Evolutionary conservation across 805 yeast species (phyloP), one percentile per base, ranked within the genome.

Genomic region (Candida parachauliodes): DNA sequence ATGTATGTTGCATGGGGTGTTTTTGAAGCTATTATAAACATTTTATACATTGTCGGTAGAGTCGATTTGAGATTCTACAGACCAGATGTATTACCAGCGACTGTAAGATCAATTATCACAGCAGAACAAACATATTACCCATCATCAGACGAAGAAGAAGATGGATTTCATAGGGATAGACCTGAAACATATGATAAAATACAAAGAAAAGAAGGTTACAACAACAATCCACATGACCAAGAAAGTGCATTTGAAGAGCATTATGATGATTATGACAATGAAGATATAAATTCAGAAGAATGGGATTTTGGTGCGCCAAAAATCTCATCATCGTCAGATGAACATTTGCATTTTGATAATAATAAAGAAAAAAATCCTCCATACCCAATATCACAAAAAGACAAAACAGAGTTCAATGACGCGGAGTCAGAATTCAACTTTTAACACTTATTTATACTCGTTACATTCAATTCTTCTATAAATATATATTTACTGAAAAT

Each of bases 21-120:
- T 4, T 62, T 81, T 33, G 93, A 84, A 62, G 62, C 70, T 0
- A 49, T 81, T 21, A 76, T 79, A 40, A 74, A 79, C 45, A 37
- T 77, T 7, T 44, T 80, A 22, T 81, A 79, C 53, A 55, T 84
- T 39, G 50, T 79, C 23, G 78, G 80, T n/a, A 73, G 94, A 56
- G 77, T 81, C 36, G 93, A 84, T 55, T 67, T 84, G 51, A 71
- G 93, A 56, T 84, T 84, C 62, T 84, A 84, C 70, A 78, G 85
- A 59, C 91, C 93, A 14, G 89, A 83, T 56, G 59, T 56, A 32
- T 61, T 76, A 42, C 72, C 68, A 10, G 50, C 52, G 30, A 57
- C 54, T 34, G 69, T 67, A 35, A 52, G 70, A 44, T 48, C 56
- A 12, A 67, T 67, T 40, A 55, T 66, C 25, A 67, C 73, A 3